Evolutionary conservation across 202 grass and related monocot species (phyloP).

Genomic region (Zoysia matrella): DNA sequence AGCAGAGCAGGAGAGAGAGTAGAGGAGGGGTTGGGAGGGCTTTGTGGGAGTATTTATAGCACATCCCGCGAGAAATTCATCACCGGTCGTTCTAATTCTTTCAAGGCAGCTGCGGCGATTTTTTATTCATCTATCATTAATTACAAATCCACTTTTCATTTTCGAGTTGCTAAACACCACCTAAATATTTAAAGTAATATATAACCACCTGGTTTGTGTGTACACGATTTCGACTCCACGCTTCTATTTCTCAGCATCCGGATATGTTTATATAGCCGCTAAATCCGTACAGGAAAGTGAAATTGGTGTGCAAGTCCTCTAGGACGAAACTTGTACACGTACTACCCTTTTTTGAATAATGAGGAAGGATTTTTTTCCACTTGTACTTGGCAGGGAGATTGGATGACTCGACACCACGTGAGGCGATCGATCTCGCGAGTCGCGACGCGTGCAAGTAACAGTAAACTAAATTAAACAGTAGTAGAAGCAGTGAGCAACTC

Average conservation of each 20-base stretch:
- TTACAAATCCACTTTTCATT: too few species aligned
- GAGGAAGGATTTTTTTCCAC: too few species aligned
- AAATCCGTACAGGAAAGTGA: not conserved
- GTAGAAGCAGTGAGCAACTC: not conserved
- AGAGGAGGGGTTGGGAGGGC: not conserved
- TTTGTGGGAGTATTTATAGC: slow-evolving; percentile 36
- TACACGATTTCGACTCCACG: not conserved
- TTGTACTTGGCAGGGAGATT: not conserved
- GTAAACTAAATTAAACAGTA: not conserved
- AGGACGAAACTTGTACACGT: too few species aligned
- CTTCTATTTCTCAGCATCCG: not conserved
- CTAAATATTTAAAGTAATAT: not conserved
- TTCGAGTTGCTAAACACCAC: too few species aligned
- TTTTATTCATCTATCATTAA: too few species aligned
- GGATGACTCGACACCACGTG: not conserved
- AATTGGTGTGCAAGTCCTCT: not conserved
- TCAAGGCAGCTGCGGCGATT: too few species aligned
- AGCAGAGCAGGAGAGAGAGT: not conserved
- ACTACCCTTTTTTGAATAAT: too few species aligned
- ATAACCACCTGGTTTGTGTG: not conserved
- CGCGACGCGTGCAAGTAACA: not conserved
- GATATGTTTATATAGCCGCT: not conserved
- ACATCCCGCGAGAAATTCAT: not conserved
- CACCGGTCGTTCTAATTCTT: too few species aligned
- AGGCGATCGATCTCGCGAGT: not conserved